These are phyloP conservation scores for Fusarium chaquense DNA, from an alignment of 2,329 filamentous ascomycete species.

Conservation along the genomic window DNA sequence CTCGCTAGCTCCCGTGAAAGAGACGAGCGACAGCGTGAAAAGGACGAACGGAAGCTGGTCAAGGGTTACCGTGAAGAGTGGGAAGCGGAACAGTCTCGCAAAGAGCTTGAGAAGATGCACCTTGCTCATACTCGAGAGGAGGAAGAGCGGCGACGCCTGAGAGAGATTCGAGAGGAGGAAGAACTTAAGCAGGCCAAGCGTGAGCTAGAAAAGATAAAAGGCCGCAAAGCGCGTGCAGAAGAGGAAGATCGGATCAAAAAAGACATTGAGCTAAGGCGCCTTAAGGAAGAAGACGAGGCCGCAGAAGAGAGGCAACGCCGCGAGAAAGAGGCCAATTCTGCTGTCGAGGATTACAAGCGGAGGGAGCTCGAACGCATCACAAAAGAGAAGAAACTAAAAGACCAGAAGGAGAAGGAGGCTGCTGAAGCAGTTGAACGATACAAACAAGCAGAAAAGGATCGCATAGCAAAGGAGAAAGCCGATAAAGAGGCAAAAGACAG, in stretches of 20 bases:
- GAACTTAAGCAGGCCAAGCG: conserved; percentile 63
- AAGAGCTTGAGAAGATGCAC: conserved; percentile 41
- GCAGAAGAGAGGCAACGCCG: conserved; percentile 51
- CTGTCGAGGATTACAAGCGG: conserved; percentile 64
- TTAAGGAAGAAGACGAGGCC: conserved; percentile 59
- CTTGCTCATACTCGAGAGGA: conserved; percentile 50
- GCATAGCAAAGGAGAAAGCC: conserved; percentile 59
- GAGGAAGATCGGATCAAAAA: conserved; percentile 65
- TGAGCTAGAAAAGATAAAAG: conserved; percentile 62
- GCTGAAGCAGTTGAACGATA: conserved; percentile 64
- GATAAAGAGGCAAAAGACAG: conserved; percentile 57
- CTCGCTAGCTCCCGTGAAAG: conserved; percentile 56
- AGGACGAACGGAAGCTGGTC: conserved; percentile 42
- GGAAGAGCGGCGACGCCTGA: conserved; percentile 53
- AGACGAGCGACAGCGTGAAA: conserved; percentile 48
- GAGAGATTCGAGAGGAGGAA: conserved; percentile 56
- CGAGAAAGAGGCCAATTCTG: conserved; percentile 63
- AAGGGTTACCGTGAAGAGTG: conserved; percentile 59
- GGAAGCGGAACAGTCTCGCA: conserved; percentile 49
- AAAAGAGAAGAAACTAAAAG: conserved; percentile 61
- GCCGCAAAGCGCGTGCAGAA: conserved; percentile 60
- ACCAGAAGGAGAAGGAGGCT: conserved; percentile 63
- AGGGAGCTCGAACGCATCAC: conserved; percentile 59
- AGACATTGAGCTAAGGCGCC: conserved; percentile 64
- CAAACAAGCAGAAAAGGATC: conserved; percentile 61